A percentile compares a stretch with the other conserved stretches of the same genome.
Evolutionary conservation across 2,329 filamentous ascomycete species (phyloP).

Genomic region (Ophiostoma tasmaniense): DNA sequence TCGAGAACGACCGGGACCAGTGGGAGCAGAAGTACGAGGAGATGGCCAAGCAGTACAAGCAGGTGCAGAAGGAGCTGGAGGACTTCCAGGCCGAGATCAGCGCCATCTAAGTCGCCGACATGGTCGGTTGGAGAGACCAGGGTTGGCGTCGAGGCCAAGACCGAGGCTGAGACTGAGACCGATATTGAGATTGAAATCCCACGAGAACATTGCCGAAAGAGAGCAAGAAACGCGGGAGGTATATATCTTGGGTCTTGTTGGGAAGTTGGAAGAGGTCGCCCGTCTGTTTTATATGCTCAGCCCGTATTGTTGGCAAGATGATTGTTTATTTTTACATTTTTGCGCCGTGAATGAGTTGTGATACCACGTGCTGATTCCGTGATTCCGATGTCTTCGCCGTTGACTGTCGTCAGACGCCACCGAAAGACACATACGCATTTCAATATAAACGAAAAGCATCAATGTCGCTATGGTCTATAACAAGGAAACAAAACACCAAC

Average conservation of each 20-base stretch:
- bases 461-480: slow-evolving; percentile 1
- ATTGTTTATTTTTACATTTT: not conserved
- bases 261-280: slow-evolving; percentile 2
- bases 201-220: no score
- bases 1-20: slow-evolving; percentile 83
- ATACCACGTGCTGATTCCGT: no score
- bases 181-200: no score
- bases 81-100: slow-evolving; percentile 86
- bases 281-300: slow-evolving; percentile 14
- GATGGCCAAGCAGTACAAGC: slow-evolving; percentile 80
- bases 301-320: slow-evolving; percentile 14
- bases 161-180: not conserved
- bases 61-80: slow-evolving; percentile 81
- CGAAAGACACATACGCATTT: not conserved
- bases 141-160: not conserved
- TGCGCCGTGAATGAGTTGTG: not conserved
- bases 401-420: not conserved
- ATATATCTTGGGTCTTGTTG: slow-evolving; percentile 14
- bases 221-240: slow-evolving; percentile 3
- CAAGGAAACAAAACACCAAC: not conserved
- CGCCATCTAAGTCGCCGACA: slow-evolving; percentile 62
- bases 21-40: slow-evolving; percentile 99
- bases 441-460: not conserved
- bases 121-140: not conserved
- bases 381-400: not conserved